A percentile compares a stretch with the other conserved stretches of the same genome.
Evolutionary conservation across 306 rosid species (phyloP).

Genomic region (Aeschynomene evenia): DNA sequence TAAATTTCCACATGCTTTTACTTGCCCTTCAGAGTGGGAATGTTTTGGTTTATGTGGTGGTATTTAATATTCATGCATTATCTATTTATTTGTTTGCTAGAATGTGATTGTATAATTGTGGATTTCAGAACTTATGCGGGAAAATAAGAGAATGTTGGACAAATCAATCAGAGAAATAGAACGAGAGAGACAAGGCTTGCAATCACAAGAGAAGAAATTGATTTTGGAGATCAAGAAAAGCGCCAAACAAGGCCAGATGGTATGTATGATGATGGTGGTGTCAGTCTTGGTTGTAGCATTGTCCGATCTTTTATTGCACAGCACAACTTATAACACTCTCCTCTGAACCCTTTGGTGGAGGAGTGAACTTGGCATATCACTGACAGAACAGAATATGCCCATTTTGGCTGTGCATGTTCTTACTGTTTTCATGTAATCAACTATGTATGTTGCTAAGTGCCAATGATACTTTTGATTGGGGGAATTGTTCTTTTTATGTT

Average conservation of each 20-base stretch:
- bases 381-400: neutral
- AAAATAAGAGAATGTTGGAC: slow-evolving; percentile 89
- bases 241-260: slow-evolving; percentile 97
- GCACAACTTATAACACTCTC: neutral
- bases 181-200: slow-evolving; percentile 78
- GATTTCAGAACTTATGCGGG: slow-evolving; percentile 76
- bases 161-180: slow-evolving; percentile 87
- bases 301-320: neutral
- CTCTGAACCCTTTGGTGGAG: neutral
- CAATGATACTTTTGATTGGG: neutral
- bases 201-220: slow-evolving; percentile 80
- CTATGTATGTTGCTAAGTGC: neutral
- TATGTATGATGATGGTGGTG: slow-evolving; percentile 40
- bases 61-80: neutral
- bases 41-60: neutral
- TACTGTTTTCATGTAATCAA: neutral
- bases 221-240: slow-evolving; percentile 86
- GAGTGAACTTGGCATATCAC: neutral
- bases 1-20: slow-evolving; percentile 1
- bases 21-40: neutral
- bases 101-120: slow-evolving; percentile 12
- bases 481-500: neutral
- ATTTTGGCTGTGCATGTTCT: slow-evolving; percentile 10
- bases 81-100: neutral
- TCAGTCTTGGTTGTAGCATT: neutral